Evolutionary conservation across 257 asterid genomes (phyloP).

Genomic region (Buddleja alternifolia): DNA sequence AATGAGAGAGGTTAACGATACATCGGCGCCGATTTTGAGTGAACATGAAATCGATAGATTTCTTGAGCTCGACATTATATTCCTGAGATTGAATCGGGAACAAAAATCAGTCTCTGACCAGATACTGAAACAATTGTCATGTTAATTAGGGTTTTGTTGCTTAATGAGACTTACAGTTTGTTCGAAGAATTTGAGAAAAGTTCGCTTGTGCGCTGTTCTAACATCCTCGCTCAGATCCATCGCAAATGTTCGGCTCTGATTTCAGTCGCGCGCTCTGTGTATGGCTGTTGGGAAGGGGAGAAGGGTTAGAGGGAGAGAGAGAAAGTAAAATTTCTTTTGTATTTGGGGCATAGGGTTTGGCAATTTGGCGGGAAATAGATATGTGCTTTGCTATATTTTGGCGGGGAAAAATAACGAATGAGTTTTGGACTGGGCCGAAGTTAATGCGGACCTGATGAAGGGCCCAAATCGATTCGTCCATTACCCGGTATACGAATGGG

Average conservation of each 20-base stretch:
- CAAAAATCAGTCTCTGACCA: not conserved
- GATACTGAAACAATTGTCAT: not conserved
- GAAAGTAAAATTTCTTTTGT: not conserved
- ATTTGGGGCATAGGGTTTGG: constrained; percentile 25
- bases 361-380: constrained; percentile 63
- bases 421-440: constrained; percentile 29
- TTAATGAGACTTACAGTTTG: constrained; percentile 61
- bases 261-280: too few relatives aligned
- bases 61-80: constrained; percentile 55
- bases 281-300: too few relatives aligned
- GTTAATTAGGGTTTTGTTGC: not conserved
- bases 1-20: constrained; percentile 72
- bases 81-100: constrained; percentile 50
- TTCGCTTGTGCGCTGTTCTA: constrained; percentile 78
- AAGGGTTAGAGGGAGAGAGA: not conserved
- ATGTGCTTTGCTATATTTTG: constrained; percentile 34
- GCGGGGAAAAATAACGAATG: constrained; percentile 46
- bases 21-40: constrained; percentile 81
- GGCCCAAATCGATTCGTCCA: too few relatives aligned
- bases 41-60: constrained; percentile 60
- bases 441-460: too few relatives aligned
- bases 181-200: constrained; percentile 86
- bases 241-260: not conserved
- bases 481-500: too few relatives aligned
- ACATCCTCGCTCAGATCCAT: constrained; percentile 95